A percentile compares a stretch with the other conserved stretches of the same genome.
Evolutionary conservation across 1,139 yeast genomes (phyloP).

Genomic region (Candida sp.): DNA sequence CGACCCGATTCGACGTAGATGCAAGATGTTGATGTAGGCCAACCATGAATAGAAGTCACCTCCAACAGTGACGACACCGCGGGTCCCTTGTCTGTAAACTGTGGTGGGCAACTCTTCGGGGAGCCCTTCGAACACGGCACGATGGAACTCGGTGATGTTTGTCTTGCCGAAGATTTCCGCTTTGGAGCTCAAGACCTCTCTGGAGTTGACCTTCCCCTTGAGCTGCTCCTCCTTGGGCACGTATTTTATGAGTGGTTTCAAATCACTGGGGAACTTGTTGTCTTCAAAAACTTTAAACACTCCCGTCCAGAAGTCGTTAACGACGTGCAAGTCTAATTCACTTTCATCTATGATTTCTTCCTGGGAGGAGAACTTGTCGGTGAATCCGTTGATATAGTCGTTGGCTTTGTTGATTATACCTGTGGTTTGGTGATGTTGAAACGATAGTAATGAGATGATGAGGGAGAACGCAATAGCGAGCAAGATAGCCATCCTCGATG

Average conservation of each 20-base stretch:
- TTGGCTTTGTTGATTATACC: not conserved
- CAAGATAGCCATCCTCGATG: not conserved
- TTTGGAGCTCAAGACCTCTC: slow-evolving; percentile 29
- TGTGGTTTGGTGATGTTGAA: not conserved
- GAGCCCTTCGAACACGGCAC: slow-evolving; percentile 21
- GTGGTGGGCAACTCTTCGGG: slow-evolving; percentile 26
- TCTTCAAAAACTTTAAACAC: slow-evolving; percentile 20
- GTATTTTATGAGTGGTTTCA: slow-evolving; percentile 17
- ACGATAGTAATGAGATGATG: not conserved
- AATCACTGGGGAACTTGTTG: slow-evolving; percentile 16
- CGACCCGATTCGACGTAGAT: slow-evolving; percentile 39
- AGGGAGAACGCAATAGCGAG: not conserved
- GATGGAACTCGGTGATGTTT: slow-evolving; percentile 28
- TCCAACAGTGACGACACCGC: slow-evolving; percentile 42
- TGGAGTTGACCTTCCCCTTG: slow-evolving; percentile 19
- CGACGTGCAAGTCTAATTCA: not conserved
- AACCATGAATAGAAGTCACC: slow-evolving; percentile 45
- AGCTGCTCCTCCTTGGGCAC: slow-evolving; percentile 18
- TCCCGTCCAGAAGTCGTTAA: slow-evolving; percentile 22
- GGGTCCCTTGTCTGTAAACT: slow-evolving; percentile 28
- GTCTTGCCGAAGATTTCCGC: slow-evolving; percentile 22
- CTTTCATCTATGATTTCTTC: not conserved
- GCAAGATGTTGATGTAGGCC: slow-evolving; percentile 34
- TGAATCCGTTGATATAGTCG: not conserved
- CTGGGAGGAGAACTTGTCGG: not conserved